Percentiles rank a stretch among this genome's conserved stretches.
Evolutionary conservation across 1,284 basidiomycete genomes (phyloP).

Genomic region (Omphalotus olearius): DNA sequence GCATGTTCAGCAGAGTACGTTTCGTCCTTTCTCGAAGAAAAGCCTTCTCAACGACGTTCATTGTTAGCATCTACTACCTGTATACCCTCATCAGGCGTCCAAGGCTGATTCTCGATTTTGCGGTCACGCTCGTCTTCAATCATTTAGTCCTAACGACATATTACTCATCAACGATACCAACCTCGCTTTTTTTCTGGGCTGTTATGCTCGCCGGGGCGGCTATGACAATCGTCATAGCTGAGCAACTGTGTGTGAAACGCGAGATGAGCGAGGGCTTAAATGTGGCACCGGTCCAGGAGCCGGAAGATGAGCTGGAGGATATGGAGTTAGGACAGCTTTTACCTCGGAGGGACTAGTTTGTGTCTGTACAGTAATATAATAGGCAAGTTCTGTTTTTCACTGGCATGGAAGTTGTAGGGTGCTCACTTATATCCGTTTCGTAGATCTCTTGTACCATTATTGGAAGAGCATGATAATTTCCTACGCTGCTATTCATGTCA

Average conservation of each 20-base stretch:
- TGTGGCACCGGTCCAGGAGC: constrained; percentile 38
- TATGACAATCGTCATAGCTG: constrained; percentile 77
- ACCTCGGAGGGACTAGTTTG: constrained; percentile 11
- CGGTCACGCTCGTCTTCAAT: constrained; percentile 84
- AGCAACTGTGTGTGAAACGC: constrained; percentile 88
- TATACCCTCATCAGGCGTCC: constrained; percentile 87
- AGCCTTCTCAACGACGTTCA: constrained; percentile 13
- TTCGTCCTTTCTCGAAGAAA: background rate
- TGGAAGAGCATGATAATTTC: no score
- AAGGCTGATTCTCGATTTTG: constrained; percentile 92
- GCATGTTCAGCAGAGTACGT: constrained; percentile 77
- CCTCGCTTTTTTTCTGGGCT: constrained; percentile 87
- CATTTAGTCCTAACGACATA: constrained; percentile 92
- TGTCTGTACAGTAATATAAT: background rate
- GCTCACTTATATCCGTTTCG: no score
- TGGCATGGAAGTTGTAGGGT: no score
- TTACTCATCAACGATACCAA: constrained; percentile 84
- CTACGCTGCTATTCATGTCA: no score
- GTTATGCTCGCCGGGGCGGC: constrained; percentile 71
- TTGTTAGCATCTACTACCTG: constrained; percentile 76
- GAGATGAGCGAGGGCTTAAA: constrained; percentile 89
- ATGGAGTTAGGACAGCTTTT: constrained; percentile 55
- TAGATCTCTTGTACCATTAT: no score
- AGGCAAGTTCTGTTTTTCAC: background rate
- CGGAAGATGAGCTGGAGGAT: constrained; percentile 37